Conservation (phyloP, 495 filamentous ascomycete species). For the Penicillium tannophilum region DNA sequence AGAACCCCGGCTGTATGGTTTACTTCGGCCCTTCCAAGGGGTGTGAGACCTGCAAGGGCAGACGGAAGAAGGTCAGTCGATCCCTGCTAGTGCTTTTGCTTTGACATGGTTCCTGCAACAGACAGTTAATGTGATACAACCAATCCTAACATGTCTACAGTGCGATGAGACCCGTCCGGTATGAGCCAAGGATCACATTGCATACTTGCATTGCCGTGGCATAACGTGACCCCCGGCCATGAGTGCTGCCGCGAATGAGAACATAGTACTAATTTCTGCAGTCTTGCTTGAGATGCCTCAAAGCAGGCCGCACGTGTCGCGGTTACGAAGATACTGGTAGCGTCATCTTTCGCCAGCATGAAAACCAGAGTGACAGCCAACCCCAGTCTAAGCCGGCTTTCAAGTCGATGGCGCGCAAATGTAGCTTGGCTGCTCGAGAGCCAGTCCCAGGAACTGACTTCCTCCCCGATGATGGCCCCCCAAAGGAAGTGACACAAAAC, state of each 20-base stretch:
- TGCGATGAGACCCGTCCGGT: constrained; percentile 37
- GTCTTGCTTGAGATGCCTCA: constrained; percentile 36
- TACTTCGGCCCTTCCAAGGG: constrained; percentile 35
- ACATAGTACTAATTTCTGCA: constrained; percentile 4
- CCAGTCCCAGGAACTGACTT: constrained; percentile 19
- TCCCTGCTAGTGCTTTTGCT: neutral
- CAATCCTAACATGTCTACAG: constrained; percentile 11
- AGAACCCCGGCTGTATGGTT: constrained; percentile 22
- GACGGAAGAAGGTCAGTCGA: constrained; percentile 35
- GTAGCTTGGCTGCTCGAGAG: constrained; percentile 25
- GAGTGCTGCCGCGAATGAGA: neutral
- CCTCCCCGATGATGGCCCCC: constrained; percentile 22
- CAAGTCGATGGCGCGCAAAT: constrained; percentile 32
- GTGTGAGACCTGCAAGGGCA: constrained; percentile 33
- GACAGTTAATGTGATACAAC: neutral
- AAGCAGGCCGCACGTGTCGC: constrained; percentile 30
- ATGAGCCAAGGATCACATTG: constrained; percentile 9
- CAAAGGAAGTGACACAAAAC: constrained; percentile 23
- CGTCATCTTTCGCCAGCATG: constrained; percentile 28
- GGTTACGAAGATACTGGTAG: constrained; percentile 29
- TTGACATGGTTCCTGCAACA: neutral
- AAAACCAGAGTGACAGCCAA: constrained; percentile 5
- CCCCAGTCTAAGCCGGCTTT: constrained; percentile 3
- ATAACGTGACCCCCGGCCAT: neutral
- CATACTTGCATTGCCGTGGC: neutral